Conservation (phyloP, 208 protist genomes). For the Spongospora subterranea region DNA sequence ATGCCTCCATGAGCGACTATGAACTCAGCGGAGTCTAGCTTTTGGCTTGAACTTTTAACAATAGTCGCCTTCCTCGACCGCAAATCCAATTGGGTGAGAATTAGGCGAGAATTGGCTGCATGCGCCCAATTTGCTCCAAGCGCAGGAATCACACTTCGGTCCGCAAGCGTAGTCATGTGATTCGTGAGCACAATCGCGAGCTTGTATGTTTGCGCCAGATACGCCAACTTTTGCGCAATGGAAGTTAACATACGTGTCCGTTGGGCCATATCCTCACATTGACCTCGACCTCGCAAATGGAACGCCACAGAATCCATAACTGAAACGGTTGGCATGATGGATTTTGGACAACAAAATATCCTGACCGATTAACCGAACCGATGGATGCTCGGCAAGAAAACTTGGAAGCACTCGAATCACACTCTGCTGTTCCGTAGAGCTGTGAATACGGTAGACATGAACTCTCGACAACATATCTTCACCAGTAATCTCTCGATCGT, state of each 20-base stretch:
- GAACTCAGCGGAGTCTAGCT: not conserved
- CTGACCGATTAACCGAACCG: slow-evolving; percentile 71
- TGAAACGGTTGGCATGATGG: slow-evolving; percentile 55
- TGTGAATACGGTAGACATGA: slow-evolving; percentile 79
- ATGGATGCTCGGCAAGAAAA: slow-evolving; percentile 61
- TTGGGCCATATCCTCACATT: not conserved
- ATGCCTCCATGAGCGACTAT: not conserved
- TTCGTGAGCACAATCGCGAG: slow-evolving; percentile 65
- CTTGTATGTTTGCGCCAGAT: slow-evolving; percentile 44
- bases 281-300: slow-evolving; percentile 73
- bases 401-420: slow-evolving; percentile 75
- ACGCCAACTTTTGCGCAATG: slow-evolving; percentile 57
- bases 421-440: slow-evolving; percentile 75
- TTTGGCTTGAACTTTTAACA: not conserved
- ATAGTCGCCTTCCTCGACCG: not conserved
- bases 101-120: not conserved
- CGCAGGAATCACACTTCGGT: not conserved
- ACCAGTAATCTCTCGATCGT: slow-evolving; percentile 61
- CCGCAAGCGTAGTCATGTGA: not conserved
- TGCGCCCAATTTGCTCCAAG: slow-evolving; percentile 30
- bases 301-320: slow-evolving; percentile 85
- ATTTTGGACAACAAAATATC: not conserved
- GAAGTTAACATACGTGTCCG: slow-evolving; percentile 18
- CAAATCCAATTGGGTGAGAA: not conserved
- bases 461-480: slow-evolving; percentile 77